Evolutionary conservation across 179 eudicot species (phyloP), one percentile per base, ranked within the genome.

Genomic region (Beta corolliflora): DNA sequence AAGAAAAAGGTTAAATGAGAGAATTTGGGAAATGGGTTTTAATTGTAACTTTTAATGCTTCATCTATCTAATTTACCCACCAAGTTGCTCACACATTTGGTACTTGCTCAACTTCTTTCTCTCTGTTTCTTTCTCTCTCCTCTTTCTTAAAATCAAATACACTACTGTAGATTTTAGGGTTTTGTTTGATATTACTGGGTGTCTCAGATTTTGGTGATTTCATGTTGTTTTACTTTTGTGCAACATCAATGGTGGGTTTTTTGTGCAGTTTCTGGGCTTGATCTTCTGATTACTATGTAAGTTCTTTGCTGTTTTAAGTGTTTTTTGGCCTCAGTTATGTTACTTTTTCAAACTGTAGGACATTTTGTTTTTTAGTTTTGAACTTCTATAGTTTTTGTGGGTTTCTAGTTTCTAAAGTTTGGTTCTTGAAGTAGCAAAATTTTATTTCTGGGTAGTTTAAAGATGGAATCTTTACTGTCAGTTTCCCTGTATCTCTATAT

Each of bases 391-490:
- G 10, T 16, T 13, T 59, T 61, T 23, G 68, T 29, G 55, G 7
- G 69, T 52, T 12, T 60, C 23, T 12, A 53, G 71, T 10, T 65
- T 53, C 44, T 31, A 54, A 5, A 50, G 54, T 23, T 48, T 31
- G 2, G 36, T 31, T 31, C 36, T 31, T 31, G 36, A 31, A 31
- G 41, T 36, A 36, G 41, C 41, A 36, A 36, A 36, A 36, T 36
- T 36, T 36, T 50, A 19, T 81, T 81, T 61, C 48, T 16, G 77
- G 76, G 72, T 78, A 16, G 50, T 25, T 19, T 56, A 64, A 82
- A 85, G 81, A 79, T 82, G 64, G n/a, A 68, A 78, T 79, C 81
- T 85, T 82, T 71, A 71, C 18, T 6, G 54, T 46, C 36, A 63
- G 19, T 80, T 52, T 80, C 56, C 64, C 23, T 2, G 44, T 48